A percentile compares a stretch with the other conserved stretches of the same genome.
Evolutionary conservation across 2,329 filamentous ascomycete genomes (phyloP).

Genomic region (Fusarium humuli): DNA sequence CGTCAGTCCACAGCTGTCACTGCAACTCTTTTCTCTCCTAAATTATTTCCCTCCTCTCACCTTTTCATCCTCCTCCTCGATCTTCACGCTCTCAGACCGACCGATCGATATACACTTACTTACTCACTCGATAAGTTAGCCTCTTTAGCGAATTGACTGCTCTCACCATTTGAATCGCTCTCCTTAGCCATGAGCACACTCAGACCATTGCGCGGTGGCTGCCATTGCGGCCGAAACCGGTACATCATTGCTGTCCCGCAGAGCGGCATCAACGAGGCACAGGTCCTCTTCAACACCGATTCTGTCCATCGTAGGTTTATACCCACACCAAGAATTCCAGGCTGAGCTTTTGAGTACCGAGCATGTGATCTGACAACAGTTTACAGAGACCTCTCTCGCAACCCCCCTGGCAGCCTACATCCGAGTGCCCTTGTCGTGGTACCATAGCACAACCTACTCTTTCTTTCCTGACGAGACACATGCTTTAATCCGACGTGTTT

Average conservation of each 20-base stretch:
- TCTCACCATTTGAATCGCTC: neutral
- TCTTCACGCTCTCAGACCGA: neutral
- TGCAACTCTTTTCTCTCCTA: slow-evolving; percentile 16
- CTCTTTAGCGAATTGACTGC: neutral
- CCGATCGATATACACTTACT: neutral
- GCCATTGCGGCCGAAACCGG: slow-evolving; percentile 86
- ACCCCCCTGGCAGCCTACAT: slow-evolving; percentile 84
- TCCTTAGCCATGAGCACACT: slow-evolving; percentile 57
- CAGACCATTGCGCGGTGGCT: slow-evolving; percentile 76
- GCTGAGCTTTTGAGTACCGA: neutral
- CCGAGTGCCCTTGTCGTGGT: slow-evolving; percentile 84
- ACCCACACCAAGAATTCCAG: neutral
- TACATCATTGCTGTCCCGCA: slow-evolving; percentile 80
- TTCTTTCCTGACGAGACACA: slow-evolving; percentile 83
- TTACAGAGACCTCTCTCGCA: slow-evolving; percentile 72
- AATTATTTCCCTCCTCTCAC: slow-evolving; percentile 2
- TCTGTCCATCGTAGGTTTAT: slow-evolving; percentile 74
- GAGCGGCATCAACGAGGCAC: slow-evolving; percentile 65
- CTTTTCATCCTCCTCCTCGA: neutral
- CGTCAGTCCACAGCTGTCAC: slow-evolving; percentile 6
- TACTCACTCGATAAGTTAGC: neutral
- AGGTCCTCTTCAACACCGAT: slow-evolving; percentile 81
- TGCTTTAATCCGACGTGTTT: slow-evolving; percentile 73
- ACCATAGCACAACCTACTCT: slow-evolving; percentile 78
- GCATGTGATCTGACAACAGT: slow-evolving; percentile 19